Conservation (phyloP, 163 green algal genomes). For the Trebouxiophyceae sp. region DNA sequence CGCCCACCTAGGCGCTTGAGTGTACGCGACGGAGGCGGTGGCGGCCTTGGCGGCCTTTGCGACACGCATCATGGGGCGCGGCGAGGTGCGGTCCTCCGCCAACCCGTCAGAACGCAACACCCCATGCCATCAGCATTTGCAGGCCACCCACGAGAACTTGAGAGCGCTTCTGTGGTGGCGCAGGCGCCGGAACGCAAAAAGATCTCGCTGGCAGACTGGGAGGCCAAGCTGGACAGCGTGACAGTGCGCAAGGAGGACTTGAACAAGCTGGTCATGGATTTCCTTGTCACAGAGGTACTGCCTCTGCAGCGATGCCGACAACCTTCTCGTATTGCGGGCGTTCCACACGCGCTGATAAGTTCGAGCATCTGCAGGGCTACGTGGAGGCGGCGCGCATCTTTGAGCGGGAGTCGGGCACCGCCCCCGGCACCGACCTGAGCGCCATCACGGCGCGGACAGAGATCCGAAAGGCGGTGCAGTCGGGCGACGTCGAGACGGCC, state of each 20-base stretch:
- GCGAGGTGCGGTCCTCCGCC: too few relatives aligned
- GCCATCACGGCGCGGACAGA: constrained; percentile 84
- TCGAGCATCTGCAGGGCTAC: constrained; percentile 51
- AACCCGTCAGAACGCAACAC: too few relatives aligned
- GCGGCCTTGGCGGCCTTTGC: too few relatives aligned
- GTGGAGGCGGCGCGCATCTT: constrained; percentile 82
- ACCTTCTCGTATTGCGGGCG: too few relatives aligned
- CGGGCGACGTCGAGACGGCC: constrained; percentile 73
- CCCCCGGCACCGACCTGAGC: constrained; percentile 59
- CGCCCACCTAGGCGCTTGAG: too few relatives aligned
- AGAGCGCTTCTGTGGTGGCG: too few relatives aligned
- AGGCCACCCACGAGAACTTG: too few relatives aligned
- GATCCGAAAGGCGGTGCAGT: constrained; percentile 79
- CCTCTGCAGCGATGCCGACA: too few relatives aligned
- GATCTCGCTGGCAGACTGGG: constrained; percentile 52
- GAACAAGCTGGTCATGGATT: constrained; percentile 95
- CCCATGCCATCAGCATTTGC: too few relatives aligned
- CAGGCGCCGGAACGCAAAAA: not conserved
- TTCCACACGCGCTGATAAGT: not conserved
- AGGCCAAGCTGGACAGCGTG: constrained; percentile 57
- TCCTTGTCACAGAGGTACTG: constrained; percentile 86
- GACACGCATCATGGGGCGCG: too few relatives aligned
- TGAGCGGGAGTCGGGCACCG: constrained; percentile 66
- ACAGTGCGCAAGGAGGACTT: constrained; percentile 81
- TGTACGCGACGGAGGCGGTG: too few relatives aligned